These are phyloP conservation scores for Pleurotus giganteus DNA, from an alignment of 768 basidiomycete genomes.

Conservation along the genomic window DNA sequence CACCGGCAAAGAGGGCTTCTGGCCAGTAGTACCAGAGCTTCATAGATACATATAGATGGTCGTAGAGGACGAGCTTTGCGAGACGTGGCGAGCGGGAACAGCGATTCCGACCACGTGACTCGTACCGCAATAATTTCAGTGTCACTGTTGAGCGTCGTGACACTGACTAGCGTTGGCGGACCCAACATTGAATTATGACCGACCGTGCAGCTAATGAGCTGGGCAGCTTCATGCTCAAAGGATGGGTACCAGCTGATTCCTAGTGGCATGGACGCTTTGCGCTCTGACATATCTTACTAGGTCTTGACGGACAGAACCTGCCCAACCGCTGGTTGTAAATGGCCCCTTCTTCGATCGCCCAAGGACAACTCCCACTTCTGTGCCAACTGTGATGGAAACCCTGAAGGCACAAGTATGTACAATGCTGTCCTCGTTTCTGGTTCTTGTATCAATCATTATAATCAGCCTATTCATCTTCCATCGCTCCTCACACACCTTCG, in stretches of 20 bases:
- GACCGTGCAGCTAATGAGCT: slow-evolving; percentile 51
- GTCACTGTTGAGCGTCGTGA: neutral
- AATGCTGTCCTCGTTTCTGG: neutral
- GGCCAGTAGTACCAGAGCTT: slow-evolving; percentile 54
- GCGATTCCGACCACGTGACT: neutral
- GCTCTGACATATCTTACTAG: slow-evolving; percentile 25
- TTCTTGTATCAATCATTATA: slow-evolving; percentile 11
- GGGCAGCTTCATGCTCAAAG: slow-evolving; percentile 72
- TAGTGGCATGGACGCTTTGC: too few relatives aligned
- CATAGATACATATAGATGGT: slow-evolving; percentile 35
- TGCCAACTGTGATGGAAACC: slow-evolving; percentile 54
- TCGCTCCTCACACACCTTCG: slow-evolving; percentile 24
- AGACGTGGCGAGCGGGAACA: slow-evolving; percentile 3
- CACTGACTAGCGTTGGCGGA: neutral
- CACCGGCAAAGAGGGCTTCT: slow-evolving; percentile 38
- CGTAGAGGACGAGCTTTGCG: slow-evolving; percentile 4
- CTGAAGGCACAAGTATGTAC: slow-evolving; percentile 27
- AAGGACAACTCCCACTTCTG: slow-evolving; percentile 55
- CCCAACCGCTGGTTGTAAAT: slow-evolving; percentile 48
- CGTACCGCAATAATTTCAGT: neutral
- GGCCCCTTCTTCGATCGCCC: slow-evolving; percentile 79
- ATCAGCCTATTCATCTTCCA: neutral
- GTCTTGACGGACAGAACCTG: slow-evolving; percentile 68
- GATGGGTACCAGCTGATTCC: slow-evolving; percentile 55
- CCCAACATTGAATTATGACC: slow-evolving; percentile 39